These are phyloP conservation scores for Suillus paluster DNA, from an alignment of 768 basidiomycete genomes.

Conservation along the genomic window DNA sequence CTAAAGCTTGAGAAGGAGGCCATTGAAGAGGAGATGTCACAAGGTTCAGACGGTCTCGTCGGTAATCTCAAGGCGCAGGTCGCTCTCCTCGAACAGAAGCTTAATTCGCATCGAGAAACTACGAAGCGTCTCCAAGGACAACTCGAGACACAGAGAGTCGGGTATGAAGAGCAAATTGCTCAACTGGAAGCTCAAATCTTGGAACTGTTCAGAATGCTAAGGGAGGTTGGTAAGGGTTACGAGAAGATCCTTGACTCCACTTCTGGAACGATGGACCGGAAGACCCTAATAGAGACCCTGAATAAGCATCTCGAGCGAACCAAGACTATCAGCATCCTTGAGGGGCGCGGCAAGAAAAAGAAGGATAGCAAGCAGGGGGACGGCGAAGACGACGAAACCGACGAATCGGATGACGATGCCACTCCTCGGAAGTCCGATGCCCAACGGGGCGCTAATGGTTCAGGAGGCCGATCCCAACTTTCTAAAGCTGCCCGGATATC, in stretches of 20 bases:
- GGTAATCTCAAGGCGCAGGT: conserved; percentile 79
- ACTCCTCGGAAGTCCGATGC: conserved; percentile 61
- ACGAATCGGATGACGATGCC: conserved; percentile 46
- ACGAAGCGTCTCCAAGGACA: conserved; percentile 77
- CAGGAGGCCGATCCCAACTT: conserved; percentile 35
- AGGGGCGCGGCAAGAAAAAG: conserved; percentile 58
- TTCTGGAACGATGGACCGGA: conserved; percentile 71
- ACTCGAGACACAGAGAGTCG: conserved; percentile 73
- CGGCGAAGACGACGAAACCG: conserved; percentile 35
- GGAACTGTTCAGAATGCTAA: conserved; percentile 93
- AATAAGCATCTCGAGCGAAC: conserved; percentile 83
- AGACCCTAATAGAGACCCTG: conserved; percentile 76
- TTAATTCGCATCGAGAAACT: conserved; percentile 78
- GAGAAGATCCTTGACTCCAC: conserved; percentile 73
- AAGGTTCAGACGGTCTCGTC: conserved; percentile 83
- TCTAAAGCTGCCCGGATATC: conserved; percentile 43
- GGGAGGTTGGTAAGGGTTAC: conserved; percentile 78
- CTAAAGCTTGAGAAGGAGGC: conserved; percentile 82
- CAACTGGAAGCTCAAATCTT: conserved; percentile 92
- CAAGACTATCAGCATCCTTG: conserved; percentile 84
- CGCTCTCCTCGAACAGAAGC: conserved; percentile 72
- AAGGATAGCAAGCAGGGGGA: conserved; percentile 27
- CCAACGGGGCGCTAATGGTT: conserved; percentile 41
- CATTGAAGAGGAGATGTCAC: conserved; percentile 80
- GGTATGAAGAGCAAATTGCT: conserved; percentile 84